Conservation (phyloP, 202 grass and related monocot genomes). For the Musa balbisiana region DNA sequence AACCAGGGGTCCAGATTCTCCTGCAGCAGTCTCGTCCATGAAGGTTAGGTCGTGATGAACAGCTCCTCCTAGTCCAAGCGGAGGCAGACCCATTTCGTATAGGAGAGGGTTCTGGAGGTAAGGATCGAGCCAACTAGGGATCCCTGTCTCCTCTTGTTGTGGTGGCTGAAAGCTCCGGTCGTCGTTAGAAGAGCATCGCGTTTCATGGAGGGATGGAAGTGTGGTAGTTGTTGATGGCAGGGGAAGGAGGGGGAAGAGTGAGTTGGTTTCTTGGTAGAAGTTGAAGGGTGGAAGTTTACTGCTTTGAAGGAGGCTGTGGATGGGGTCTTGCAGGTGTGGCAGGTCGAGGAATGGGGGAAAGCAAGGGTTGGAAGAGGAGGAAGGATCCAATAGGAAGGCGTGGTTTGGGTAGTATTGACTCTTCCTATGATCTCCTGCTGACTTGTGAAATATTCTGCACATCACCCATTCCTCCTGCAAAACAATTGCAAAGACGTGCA, state of each 20-base stretch:
- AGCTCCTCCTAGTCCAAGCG: background rate
- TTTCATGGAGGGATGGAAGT: too few relatives aligned
- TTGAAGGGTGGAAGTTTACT: background rate
- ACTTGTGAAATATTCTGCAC: slow-evolving; percentile 9
- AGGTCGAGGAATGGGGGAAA: background rate
- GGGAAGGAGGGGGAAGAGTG: background rate
- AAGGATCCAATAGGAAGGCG: background rate
- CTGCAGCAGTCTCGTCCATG: background rate
- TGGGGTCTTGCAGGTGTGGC: background rate
- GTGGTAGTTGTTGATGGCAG: background rate
- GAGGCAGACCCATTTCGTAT: background rate
- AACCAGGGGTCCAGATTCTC: background rate
- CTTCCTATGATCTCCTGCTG: background rate
- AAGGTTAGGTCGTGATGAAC: background rate
- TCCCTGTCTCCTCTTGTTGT: too few relatives aligned
- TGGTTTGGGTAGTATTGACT: background rate
- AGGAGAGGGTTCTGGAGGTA: background rate
- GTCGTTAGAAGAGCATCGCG: too few relatives aligned
- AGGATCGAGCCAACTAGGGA: too few relatives aligned
- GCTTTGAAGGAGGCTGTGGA: background rate
- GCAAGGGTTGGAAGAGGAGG: background rate
- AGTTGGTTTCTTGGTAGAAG: background rate
- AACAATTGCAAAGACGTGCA: background rate
- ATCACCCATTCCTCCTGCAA: slow-evolving; percentile 9
- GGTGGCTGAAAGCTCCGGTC: too few relatives aligned